Conservation (phyloP, 2,329 filamentous ascomycete genomes). For the Fusarium zealandicum region DNA sequence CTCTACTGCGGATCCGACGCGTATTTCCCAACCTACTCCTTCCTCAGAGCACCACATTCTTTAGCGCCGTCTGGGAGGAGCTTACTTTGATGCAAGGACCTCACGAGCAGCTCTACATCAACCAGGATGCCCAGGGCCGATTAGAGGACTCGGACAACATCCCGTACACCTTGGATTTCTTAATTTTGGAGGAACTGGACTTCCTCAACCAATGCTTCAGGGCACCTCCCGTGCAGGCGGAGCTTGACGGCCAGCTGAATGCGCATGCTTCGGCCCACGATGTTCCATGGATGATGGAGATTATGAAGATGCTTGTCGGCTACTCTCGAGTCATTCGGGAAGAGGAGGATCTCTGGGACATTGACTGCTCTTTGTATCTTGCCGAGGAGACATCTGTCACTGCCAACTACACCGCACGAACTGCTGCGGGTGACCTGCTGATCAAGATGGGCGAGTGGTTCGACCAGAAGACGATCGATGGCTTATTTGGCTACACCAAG, state of each 20-base stretch:
- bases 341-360: constrained; percentile 94
- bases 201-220: constrained; percentile 91
- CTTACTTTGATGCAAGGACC: constrained; percentile 74
- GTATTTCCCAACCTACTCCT: constrained; percentile 85
- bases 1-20: constrained; percentile 84
- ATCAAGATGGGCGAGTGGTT: constrained; percentile 95
- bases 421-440: constrained; percentile 88
- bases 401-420: constrained; percentile 93
- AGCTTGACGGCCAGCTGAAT: constrained; percentile 82
- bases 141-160: constrained; percentile 89
- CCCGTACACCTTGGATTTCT: constrained; percentile 93
- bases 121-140: constrained; percentile 83
- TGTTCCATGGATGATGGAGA: constrained; percentile 83
- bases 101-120: constrained; percentile 86
- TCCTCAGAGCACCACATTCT: constrained; percentile 82
- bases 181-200: constrained; percentile 92
- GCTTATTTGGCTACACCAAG: constrained; percentile 78
- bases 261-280: constrained; percentile 65
- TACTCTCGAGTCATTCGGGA: constrained; percentile 92
- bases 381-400: constrained; percentile 95
- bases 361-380: constrained; percentile 93
- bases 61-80: constrained; percentile 89
- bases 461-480: constrained; percentile 75
- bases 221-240: constrained; percentile 85
- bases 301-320: constrained; percentile 83